Conservation (phyloP, 352 stramenopile species). For the Pythium periplocum region DNA sequence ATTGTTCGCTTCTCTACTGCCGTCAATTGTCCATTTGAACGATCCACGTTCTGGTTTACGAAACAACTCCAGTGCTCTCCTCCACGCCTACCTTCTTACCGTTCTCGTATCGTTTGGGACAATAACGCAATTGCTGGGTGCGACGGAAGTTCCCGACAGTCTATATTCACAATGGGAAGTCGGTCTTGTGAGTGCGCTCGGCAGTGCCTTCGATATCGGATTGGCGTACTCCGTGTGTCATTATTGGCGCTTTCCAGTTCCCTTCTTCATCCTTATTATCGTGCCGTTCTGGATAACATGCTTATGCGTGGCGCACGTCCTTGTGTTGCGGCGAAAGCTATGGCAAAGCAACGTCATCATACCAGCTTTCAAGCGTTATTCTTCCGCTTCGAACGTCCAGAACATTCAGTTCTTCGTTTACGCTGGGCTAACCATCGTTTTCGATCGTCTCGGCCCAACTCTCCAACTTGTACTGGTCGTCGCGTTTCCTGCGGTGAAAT, state of each 20-base stretch:
- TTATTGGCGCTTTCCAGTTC: neutral
- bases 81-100: neutral
- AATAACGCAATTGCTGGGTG: neutral
- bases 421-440: slow-evolving; percentile 17
- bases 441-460: slow-evolving; percentile 4
- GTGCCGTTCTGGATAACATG: neutral
- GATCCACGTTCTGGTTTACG: neutral
- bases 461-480: slow-evolving; percentile 13
- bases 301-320: neutral
- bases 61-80: neutral
- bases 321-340: neutral
- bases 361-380: neutral
- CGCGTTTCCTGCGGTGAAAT: slow-evolving; percentile 16
- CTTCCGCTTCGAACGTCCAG: neutral
- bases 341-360: neutral
- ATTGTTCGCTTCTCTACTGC: neutral
- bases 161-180: neutral
- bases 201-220: neutral
- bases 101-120: neutral
- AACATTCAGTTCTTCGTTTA: slow-evolving; percentile 4
- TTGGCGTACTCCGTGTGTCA: neutral
- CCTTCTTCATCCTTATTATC: neutral
- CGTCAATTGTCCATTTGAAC: neutral
- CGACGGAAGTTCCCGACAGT: neutral
- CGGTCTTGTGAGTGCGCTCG: neutral